Conservation (phyloP, 176 grass and related monocot genomes). For the Juncus inflexus region DNA sequence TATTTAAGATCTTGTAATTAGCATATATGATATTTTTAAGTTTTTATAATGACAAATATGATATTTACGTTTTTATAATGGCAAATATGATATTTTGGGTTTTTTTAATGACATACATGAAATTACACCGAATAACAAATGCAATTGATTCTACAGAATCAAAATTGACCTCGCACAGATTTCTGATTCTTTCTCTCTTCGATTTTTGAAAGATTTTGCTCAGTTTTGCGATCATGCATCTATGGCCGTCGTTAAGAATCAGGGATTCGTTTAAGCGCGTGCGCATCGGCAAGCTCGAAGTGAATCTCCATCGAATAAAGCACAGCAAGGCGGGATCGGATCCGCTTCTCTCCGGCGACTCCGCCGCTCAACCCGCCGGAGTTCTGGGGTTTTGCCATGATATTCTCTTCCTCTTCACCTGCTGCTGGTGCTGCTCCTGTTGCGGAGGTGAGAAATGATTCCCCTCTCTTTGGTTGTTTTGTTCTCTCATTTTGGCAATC, state of each 20-base stretch:
- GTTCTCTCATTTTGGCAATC: background rate
- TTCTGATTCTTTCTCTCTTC: background rate
- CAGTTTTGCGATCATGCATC: slow-evolving; percentile 59
- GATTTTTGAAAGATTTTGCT: background rate
- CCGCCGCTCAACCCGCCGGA: slow-evolving; percentile 25
- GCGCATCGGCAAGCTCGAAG: slow-evolving; percentile 71
- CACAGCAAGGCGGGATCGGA: slow-evolving; percentile 28
- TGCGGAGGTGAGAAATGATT: slow-evolving; percentile 45
- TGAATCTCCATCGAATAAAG: slow-evolving; percentile 63
- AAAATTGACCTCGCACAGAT: background rate
- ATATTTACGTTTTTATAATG: too few species aligned
- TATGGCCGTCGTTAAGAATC: slow-evolving; percentile 80
- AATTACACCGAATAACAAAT: too few species aligned
- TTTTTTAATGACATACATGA: too few species aligned
- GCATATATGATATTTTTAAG: too few species aligned
- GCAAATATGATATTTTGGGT: too few species aligned
- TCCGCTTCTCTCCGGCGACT: slow-evolving; percentile 47
- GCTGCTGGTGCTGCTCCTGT: slow-evolving; percentile 81
- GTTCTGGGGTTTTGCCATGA: slow-evolving; percentile 34
- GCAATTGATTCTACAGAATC: too few species aligned
- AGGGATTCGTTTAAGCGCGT: slow-evolving; percentile 80
- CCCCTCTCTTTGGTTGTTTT: slow-evolving; percentile 1
- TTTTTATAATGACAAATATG: too few species aligned
- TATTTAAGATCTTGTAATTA: too few species aligned
- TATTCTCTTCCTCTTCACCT: slow-evolving; percentile 55